phyloP scores from a whole-genome alignment of 345 rosid genomes.

The Citrus sp. region DNA sequence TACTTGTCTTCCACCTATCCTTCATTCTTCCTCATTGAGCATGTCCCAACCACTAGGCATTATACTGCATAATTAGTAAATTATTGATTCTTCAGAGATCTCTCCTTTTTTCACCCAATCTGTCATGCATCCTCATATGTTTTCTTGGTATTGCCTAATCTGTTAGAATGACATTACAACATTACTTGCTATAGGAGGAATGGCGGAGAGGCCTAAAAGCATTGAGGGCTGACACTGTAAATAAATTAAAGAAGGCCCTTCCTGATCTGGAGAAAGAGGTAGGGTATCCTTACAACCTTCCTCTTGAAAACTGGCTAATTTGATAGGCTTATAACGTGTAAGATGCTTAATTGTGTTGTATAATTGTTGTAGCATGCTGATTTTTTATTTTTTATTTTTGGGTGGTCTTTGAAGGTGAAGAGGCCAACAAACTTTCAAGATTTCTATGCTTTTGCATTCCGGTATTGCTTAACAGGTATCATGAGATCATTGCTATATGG shows the following conservation, averaged over 20 bases:
- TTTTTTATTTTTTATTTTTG: conserved; percentile 5
- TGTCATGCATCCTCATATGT: not conserved
- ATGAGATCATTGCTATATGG: not conserved
- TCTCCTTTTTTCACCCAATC: not conserved
- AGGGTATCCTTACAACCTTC: not conserved
- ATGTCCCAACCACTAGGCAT: not conserved
- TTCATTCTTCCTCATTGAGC: not conserved
- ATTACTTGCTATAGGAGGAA: conserved; percentile 58
- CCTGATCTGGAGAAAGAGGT: conserved; percentile 91
- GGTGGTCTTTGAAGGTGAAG: conserved; percentile 47
- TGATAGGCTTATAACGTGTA: not conserved
- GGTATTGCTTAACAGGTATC: conserved; percentile 88
- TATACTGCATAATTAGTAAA: not conserved
- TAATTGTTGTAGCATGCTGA: conserved; percentile 8
- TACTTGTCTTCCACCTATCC: not conserved
- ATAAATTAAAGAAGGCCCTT: conserved; percentile 70
- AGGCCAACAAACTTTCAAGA: conserved; percentile 69
- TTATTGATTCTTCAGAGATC: not conserved
- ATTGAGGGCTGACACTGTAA: conserved; percentile 60
- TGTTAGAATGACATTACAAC: not conserved
- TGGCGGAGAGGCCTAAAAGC: conserved; percentile 82
- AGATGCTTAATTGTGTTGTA: not conserved
- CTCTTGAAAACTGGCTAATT: not conserved
- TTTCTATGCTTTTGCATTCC: conserved; percentile 83
- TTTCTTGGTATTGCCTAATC: not conserved